A percentile compares a stretch with the other conserved stretches of the same genome.
Conservation (phyloP, 164 flowering plant species). For the Vitis cinerea region DNA sequence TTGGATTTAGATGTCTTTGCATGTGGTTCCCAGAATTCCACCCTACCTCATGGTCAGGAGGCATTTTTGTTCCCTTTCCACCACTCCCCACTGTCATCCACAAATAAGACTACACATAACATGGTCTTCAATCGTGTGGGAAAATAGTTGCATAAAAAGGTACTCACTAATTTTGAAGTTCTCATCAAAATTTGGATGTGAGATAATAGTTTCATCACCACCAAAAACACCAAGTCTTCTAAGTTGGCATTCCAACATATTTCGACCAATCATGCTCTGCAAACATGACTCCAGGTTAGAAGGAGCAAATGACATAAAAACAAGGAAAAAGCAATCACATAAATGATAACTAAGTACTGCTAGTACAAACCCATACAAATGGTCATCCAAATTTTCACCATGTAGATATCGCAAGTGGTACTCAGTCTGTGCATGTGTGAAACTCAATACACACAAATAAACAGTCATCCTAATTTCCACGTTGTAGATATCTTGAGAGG, state of each 20-base stretch:
- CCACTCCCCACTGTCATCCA: too few species aligned
- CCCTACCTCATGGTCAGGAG: too few species aligned
- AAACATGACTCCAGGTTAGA: slow-evolving; percentile 10
- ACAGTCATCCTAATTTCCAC: too few species aligned
- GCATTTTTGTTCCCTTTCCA: too few species aligned
- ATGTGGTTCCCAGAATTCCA: too few species aligned
- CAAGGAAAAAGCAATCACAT: neutral
- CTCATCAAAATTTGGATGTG: slow-evolving; percentile 78
- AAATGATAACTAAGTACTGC: neutral
- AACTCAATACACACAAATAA: neutral
- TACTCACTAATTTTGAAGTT: slow-evolving; percentile 75
- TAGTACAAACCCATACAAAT: neutral
- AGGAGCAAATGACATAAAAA: neutral
- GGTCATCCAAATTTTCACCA: too few species aligned
- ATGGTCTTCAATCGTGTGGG: too few species aligned
- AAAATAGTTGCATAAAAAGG: neutral
- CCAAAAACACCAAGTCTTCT: slow-evolving; percentile 73
- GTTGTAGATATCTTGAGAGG: too few species aligned
- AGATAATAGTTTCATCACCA: slow-evolving; percentile 69
- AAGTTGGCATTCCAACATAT: slow-evolving; percentile 78
- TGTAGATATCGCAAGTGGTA: too few species aligned
- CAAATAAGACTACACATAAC: too few species aligned
- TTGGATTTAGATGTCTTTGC: too few species aligned
- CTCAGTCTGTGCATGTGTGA: neutral
- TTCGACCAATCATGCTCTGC: slow-evolving; percentile 97